Percentiles rank a stretch among this genome's conserved stretches.
Evolutionary conservation across 257 asterid genomes (phyloP).

Genomic region (Przewalskia tangutica): DNA sequence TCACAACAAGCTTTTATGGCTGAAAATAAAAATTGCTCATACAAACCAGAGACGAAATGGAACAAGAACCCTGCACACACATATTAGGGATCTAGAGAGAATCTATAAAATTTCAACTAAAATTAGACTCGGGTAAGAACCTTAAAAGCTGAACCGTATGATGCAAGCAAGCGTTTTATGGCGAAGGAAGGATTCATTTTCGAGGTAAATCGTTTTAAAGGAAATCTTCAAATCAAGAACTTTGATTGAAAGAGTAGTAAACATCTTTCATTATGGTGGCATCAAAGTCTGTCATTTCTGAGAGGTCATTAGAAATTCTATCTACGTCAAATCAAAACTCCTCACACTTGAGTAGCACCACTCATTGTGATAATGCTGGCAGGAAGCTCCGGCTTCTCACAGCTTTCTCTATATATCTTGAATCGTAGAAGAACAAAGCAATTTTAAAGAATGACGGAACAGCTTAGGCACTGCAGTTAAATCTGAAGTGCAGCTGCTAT

Average conservation of each 20-base stretch:
- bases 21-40: not conserved
- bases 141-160: not conserved
- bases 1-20: not conserved
- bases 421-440: not conserved
- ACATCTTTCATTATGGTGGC: not conserved
- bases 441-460: not conserved
- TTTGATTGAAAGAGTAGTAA: not conserved
- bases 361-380: not conserved
- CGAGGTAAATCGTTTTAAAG: not conserved
- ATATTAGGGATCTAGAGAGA: too few relatives aligned
- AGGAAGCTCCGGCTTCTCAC: not conserved
- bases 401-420: not conserved
- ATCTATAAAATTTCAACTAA: too few relatives aligned
- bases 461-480: conserved; percentile 14
- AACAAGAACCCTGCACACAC: too few relatives aligned
- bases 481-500: conserved; percentile 85
- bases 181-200: not conserved
- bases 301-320: not conserved
- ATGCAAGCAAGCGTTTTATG: not conserved
- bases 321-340: not conserved
- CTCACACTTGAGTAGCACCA: not conserved
- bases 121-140: not conserved
- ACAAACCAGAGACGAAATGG: not conserved
- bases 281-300: not conserved
- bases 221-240: not conserved